phyloP scores from a whole-genome alignment of 2,329 filamentous ascomycete species.

The Aspergillus fumigatus region DNA sequence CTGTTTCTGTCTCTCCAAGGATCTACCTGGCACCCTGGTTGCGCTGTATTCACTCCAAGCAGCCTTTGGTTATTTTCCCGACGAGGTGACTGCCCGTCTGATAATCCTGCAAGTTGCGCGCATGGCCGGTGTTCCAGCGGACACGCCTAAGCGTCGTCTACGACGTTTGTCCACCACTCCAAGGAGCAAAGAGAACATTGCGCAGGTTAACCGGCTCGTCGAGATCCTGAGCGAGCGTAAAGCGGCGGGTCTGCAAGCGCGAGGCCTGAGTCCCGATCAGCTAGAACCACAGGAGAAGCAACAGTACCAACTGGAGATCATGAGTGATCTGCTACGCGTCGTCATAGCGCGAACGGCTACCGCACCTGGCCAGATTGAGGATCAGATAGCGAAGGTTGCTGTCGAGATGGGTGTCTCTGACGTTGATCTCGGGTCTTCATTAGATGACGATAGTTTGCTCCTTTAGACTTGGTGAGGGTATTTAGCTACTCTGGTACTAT shows the following conservation, averaged over 20 bases:
- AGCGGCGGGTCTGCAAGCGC: conserved; percentile 25
- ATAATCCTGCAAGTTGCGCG: conserved; percentile 49
- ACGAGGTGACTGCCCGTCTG: conserved; percentile 43
- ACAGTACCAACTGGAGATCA: conserved; percentile 40
- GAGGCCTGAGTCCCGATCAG: conserved; percentile 31
- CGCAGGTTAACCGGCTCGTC: conserved; percentile 42
- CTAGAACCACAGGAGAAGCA: conserved; percentile 35
- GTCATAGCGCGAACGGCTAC: conserved; percentile 34
- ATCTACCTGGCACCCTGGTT: conserved; percentile 47
- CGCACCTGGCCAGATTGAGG: conserved; percentile 27
- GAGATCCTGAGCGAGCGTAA: conserved; percentile 39
- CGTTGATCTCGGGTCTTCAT: conserved; percentile 28
- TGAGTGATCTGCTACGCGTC: conserved; percentile 38
- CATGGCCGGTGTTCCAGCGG: conserved; percentile 32
- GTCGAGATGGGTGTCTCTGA: conserved; percentile 34
- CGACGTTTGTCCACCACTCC: conserved; percentile 39
- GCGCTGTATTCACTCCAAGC: conserved; percentile 44
- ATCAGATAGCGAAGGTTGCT: conserved; percentile 30
- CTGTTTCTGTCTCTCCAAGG: conserved; percentile 48
- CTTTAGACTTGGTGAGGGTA: conserved; percentile 7
- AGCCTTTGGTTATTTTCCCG: conserved; percentile 44
- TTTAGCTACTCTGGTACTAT: too few species aligned
- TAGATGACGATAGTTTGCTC: conserved; percentile 25
- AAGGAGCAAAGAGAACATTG: conserved; percentile 42
- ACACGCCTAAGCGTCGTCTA: conserved; percentile 34